phyloP scores from a whole-genome alignment of 2,329 filamentous ascomycete species.

The Seiridium unicorne region DNA sequence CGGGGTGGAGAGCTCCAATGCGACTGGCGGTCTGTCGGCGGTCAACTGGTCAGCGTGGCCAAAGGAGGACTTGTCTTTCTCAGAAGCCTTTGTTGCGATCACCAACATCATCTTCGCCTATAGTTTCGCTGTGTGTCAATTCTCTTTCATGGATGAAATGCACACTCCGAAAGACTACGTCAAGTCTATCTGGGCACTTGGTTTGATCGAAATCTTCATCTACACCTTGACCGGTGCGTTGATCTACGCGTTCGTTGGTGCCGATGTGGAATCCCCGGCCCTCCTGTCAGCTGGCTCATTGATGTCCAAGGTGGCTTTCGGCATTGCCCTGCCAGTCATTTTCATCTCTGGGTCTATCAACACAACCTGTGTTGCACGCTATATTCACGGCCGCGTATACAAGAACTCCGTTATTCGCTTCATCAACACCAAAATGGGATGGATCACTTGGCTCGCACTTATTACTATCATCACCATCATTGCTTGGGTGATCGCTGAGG shows the following conservation, averaged over 20 bases:
- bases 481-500: constrained; percentile 70
- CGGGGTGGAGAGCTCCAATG: constrained; percentile 35
- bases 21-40: constrained; percentile 9
- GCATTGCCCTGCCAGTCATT: constrained; percentile 62
- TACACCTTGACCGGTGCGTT: constrained; percentile 61
- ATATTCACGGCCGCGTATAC: constrained; percentile 32
- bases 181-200: constrained; percentile 48
- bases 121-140: constrained; percentile 37
- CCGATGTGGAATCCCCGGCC: constrained; percentile 56
- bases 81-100: constrained; percentile 49
- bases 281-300: constrained; percentile 53
- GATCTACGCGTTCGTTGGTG: constrained; percentile 61
- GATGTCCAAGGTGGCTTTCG: constrained; percentile 60
- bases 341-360: constrained; percentile 65
- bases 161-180: constrained; percentile 36
- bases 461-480: constrained; percentile 57
- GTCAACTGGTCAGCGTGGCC: constrained; percentile 31
- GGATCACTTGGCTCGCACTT: constrained; percentile 55
- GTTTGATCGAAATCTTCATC: constrained; percentile 52
- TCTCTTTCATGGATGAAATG: constrained; percentile 37
- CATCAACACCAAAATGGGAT: constrained; percentile 31
- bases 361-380: constrained; percentile 45
- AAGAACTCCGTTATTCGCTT: constrained; percentile 26
- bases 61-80: constrained; percentile 34
- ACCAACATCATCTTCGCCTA: constrained; percentile 65